These are phyloP conservation scores for Trichoderma asperelloides DNA, from an alignment of 495 filamentous ascomycete genomes.

Conservation along the genomic window DNA sequence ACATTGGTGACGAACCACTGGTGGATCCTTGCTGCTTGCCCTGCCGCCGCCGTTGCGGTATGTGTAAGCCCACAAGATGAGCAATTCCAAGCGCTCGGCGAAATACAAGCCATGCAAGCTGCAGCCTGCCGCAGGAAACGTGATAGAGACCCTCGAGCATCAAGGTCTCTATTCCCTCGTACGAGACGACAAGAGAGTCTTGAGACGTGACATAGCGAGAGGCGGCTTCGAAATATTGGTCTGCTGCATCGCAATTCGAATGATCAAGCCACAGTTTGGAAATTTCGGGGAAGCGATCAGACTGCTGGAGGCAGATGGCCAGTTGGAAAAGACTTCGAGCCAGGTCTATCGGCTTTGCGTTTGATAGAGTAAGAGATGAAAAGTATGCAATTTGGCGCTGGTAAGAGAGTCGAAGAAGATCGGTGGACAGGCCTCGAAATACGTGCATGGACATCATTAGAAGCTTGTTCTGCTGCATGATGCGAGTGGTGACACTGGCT, in stretches of 20 bases:
- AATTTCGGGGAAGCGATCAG: conserved; percentile 11
- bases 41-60: conserved; percentile 8
- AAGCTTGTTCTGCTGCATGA: background rate
- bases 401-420: background rate
- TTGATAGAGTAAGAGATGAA: background rate
- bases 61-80: background rate
- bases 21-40: background rate
- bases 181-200: conserved; percentile 18
- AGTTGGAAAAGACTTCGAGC: conserved; percentile 22
- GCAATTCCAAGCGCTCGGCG: conserved; percentile 9
- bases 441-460: conserved; percentile 1
- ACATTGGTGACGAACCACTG: background rate
- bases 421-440: background rate
- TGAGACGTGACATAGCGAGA: conserved; percentile 22
- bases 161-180: conserved; percentile 9
- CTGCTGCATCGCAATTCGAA: conserved; percentile 11
- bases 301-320: conserved; percentile 24
- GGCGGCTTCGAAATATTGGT: conserved; percentile 19
- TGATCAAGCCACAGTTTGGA: conserved; percentile 11
- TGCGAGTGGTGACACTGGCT: background rate
- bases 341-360: conserved; percentile 19
- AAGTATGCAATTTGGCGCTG: background rate
- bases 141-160: conserved; percentile 9
- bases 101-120: conserved; percentile 6
- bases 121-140: background rate